Base-by-base conservation (phyloP, 192 early-diverging fungal species). In the Hyaloraphidium curvatum region DNA sequence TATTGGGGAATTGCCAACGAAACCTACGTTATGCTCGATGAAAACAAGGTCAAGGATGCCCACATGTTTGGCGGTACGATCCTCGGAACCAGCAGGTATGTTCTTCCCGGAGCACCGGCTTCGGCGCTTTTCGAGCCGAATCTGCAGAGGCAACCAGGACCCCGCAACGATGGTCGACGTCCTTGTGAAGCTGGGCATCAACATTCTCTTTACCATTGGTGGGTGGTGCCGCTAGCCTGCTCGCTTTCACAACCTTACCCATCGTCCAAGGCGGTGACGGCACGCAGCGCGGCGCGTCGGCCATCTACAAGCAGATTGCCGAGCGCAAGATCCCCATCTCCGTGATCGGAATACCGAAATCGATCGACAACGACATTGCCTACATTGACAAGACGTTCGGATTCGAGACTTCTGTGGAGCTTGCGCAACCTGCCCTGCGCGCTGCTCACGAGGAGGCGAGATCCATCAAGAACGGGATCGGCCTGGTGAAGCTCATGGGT, bases 401-500 rank as follows among this genome's bases (percentile, higher is more conserved):
- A 1, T 65, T 65, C 22, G 64, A 65, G 31, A 66, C 64, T 1
- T 63, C 64, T 21, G 62, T 65, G 29, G 64, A 26, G 16, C 28
- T 53, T 22, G 56, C 64, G 11, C 64, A 67, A 30, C 33, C 53
- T 5, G 21, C 64, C 30, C 37, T 65, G 17, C 28, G 16, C 19
- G 64, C 64, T 5, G 64, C 63, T 14, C 64, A 65, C 43, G 62
- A 65, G 29, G 64, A 65, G 35, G 61, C 64, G 0, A 39, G 64
- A 1, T 17, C 37, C 9, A 57, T 53, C 0, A 29, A 25, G 4
- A 55, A 61, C 35, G 64, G 64, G 4, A 54, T 65, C 23, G 64
- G 64, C 1, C 53, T 65, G 30, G 64, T 65, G 26, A 65, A 65
- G 48, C 51, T 65, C 40, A 65, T 65, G 64, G 64, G 64, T n/a